These are phyloP conservation scores for Emericellopsis cladophorae DNA, from an alignment of 2,329 filamentous ascomycete genomes.

Conservation along the genomic window DNA sequence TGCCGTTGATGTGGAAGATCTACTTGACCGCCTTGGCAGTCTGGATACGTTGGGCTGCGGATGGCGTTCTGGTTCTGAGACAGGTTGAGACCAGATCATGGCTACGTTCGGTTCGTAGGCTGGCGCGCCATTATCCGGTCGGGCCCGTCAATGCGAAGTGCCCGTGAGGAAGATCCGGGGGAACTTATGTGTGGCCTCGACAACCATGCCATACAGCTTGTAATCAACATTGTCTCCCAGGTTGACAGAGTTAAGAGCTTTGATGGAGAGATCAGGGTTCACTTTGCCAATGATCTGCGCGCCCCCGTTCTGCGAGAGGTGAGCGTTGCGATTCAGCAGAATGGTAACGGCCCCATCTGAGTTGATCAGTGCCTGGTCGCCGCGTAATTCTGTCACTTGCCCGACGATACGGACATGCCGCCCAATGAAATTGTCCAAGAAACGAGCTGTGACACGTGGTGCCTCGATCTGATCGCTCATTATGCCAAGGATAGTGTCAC, in stretches of 20 bases:
- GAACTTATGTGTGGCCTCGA: slow-evolving; percentile 73
- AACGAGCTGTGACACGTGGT: slow-evolving; percentile 70
- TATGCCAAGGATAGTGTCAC: slow-evolving; percentile 5
- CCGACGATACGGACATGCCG: slow-evolving; percentile 76
- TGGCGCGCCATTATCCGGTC: slow-evolving; percentile 13
- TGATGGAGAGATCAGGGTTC: slow-evolving; percentile 57
- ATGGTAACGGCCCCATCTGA: slow-evolving; percentile 66
- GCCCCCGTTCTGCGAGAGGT: slow-evolving; percentile 55
- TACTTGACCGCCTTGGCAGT: neutral
- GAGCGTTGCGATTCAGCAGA: slow-evolving; percentile 59
- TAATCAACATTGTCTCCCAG: slow-evolving; percentile 63
- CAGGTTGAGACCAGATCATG: slow-evolving; percentile 22
- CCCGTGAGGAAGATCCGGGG: slow-evolving; percentile 55
- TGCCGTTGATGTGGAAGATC: neutral
- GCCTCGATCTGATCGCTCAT: slow-evolving; percentile 59
- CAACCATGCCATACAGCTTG: slow-evolving; percentile 61
- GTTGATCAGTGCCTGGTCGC: slow-evolving; percentile 70
- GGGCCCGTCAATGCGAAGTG: slow-evolving; percentile 36
- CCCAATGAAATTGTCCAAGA: slow-evolving; percentile 64
- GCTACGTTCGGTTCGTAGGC: slow-evolving; percentile 18
- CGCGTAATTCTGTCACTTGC: slow-evolving; percentile 70
- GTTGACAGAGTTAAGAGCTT: slow-evolving; percentile 57
- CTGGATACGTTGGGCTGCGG: neutral
- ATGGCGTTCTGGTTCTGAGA: neutral
- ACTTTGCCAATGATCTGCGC: slow-evolving; percentile 75